phyloP scores from a whole-genome alignment of 2,329 filamentous ascomycete species.

The Eutypa lata region DNA sequence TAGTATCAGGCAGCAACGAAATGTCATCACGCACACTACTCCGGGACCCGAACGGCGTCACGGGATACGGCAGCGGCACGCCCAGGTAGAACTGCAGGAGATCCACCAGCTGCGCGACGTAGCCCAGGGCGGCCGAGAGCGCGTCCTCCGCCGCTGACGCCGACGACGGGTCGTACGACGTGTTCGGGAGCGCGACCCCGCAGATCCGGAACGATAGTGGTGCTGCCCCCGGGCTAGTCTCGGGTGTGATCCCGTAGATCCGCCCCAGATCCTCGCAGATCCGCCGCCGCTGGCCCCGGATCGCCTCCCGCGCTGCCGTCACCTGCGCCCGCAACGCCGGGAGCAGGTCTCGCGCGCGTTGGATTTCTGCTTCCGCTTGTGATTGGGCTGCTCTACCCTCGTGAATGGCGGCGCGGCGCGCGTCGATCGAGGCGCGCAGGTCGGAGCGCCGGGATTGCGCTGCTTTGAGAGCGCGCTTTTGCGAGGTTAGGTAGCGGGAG shows the following conservation, averaged over 20 bases:
- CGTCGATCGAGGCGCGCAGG: slow-evolving; percentile 62
- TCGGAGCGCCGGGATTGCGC: slow-evolving; percentile 64
- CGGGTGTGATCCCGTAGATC: slow-evolving; percentile 78
- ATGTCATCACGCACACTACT: slow-evolving; percentile 67
- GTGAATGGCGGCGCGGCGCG: slow-evolving; percentile 65
- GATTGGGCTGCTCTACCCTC: slow-evolving; percentile 59
- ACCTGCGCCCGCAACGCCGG: slow-evolving; percentile 53
- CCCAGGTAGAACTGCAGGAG: slow-evolving; percentile 79
- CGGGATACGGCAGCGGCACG: slow-evolving; percentile 75
- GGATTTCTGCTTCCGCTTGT: slow-evolving; percentile 58
- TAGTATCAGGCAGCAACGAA: slow-evolving; percentile 32
- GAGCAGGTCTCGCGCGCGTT: slow-evolving; percentile 58
- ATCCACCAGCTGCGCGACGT: slow-evolving; percentile 72
- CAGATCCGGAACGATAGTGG: slow-evolving; percentile 83
- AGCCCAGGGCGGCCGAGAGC: slow-evolving; percentile 77
- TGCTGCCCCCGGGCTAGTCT: neutral
- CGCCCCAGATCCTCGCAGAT: slow-evolving; percentile 78
- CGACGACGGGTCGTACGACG: slow-evolving; percentile 58
- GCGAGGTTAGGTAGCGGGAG: slow-evolving; percentile 54
- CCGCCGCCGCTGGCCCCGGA: slow-evolving; percentile 82
- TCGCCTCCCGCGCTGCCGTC: slow-evolving; percentile 57
- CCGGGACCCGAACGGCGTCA: slow-evolving; percentile 68
- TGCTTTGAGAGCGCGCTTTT: slow-evolving; percentile 63
- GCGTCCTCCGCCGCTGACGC: slow-evolving; percentile 59
- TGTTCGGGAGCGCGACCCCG: slow-evolving; percentile 75